Evolutionary conservation across 2,329 filamentous ascomycete genomes (phyloP).

Genomic region (Sclerotiophoma versabilis): DNA sequence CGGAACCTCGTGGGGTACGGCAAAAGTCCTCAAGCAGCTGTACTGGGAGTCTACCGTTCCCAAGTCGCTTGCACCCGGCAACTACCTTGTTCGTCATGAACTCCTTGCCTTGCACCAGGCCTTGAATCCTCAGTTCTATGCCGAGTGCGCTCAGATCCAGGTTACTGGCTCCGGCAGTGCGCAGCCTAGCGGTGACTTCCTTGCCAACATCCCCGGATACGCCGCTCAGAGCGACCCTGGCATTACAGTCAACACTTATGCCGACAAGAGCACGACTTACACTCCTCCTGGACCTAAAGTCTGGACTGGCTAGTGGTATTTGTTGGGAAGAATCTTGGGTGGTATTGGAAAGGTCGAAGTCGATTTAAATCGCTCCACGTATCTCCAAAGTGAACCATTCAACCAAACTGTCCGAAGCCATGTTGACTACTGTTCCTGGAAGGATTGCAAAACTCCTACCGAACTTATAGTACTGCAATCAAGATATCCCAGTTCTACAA

Average conservation of each 20-base stretch:
- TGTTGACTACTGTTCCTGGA: too few relatives aligned
- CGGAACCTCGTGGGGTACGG: constrained; percentile 59
- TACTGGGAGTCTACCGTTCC: constrained; percentile 64
- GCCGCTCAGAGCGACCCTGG: constrained; percentile 57
- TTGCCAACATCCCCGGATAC: constrained; percentile 56
- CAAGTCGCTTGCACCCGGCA: constrained; percentile 38
- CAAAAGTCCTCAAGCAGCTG: constrained; percentile 56
- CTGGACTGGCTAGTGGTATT: constrained; percentile 1
- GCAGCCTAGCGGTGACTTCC: constrained; percentile 50
- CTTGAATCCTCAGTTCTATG: constrained; percentile 59
- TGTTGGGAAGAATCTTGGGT: not conserved
- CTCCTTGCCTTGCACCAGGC: constrained; percentile 63
- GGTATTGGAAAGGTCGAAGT: not conserved
- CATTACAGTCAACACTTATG: constrained; percentile 56
- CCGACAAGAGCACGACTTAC: constrained; percentile 5
- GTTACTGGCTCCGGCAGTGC: constrained; percentile 60
- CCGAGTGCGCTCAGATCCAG: constrained; percentile 64
- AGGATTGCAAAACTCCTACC: too few relatives aligned
- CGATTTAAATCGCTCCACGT: too few relatives aligned
- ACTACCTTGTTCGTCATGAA: constrained; percentile 58
- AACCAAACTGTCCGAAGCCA: too few relatives aligned
- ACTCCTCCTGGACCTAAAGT: constrained; percentile 11
- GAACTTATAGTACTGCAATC: too few relatives aligned
- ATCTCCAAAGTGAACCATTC: too few relatives aligned
- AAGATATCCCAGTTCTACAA: too few relatives aligned